Evolutionary conservation across 2,329 filamentous ascomycete genomes (phyloP), one percentile per base, ranked within the genome.

Genomic region (Xylaria polymorpha): DNA sequence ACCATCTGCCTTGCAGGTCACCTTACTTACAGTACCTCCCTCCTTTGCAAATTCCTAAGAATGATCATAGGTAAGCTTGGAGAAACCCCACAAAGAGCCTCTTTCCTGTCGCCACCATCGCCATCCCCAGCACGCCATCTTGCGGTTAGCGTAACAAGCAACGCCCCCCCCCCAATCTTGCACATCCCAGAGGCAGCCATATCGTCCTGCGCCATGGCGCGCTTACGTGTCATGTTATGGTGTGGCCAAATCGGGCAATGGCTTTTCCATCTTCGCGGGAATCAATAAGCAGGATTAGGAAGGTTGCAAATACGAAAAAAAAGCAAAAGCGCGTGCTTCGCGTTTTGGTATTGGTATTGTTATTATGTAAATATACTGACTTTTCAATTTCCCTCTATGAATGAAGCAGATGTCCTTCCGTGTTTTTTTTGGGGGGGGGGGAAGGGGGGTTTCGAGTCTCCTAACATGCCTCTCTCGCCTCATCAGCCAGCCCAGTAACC

Each of bases 121-220:
- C 51, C 25, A 25, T 35, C 29, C 25, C 10, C 4, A 50, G 50
- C 48, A 48, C 39, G 15, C 43, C 29, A 20, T 37, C 29, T 32
- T 14, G 4, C 32, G 1, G 18, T 50, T 61, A 55, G 39, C 39
- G 46, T 35, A n/a, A 4, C 39, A 20, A 66, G 32, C 58, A 35
- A 9, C n/a, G 51, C 64, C 64, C 29, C 59, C 35, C 64, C 64
- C 29, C 59, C 35, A 18, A 20, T 58, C 20, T 25, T 67, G 65
- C 65, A 58, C 46, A 22, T 59, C 39, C 39, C 8, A 46, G 18
- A 39, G 46, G 29, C 43, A 29, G 20, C n/a, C 8, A 60, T 20
- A 41, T 41, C 10, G 32, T 20, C 15, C 50, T 61, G 41, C 37
- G 50, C 20, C 50, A 20, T 56, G 25, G 14, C 37, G 14, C 37